Base-by-base conservation (phyloP, 352 stramenopile genomes). In the Globisporangium acanthophoron region DNA sequence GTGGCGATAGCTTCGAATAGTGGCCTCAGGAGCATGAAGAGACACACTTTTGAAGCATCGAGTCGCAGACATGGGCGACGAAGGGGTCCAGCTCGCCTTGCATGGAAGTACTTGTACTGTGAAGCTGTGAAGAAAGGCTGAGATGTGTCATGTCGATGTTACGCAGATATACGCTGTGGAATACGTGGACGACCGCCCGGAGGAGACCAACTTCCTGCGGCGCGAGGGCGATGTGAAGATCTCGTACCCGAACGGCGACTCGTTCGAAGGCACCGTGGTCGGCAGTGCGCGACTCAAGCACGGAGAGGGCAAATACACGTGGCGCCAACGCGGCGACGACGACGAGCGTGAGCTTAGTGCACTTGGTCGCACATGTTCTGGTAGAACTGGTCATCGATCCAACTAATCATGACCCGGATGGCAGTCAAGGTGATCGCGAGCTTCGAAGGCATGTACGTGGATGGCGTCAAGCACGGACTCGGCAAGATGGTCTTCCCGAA, bases 401-500 rank as follows among this genome's bases (percentile, higher is more conserved):
- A 37, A 37, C 33, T 37, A 27, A 43, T 18, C 9, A 15, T 43
- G 11, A 9, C 9, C 9, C 13, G 40, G 13, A 45, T 46, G 8
- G 20, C 50, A 35, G 80, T 85, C 47, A 87, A 88, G 37, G 64
- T 87, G 18, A n/a, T 87, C 33, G 78, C 78, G 47, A 80, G 78
- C 21, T 97, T 92, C 64, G 87, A 96, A 60, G 92, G 92, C 49
- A 71, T 72, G 15, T 97, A 97, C 62, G 74, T 85, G 37, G 76
- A 94, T 56, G 88, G 91, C 35, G 75, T 71, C 64, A 94, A 92
- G 70, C 71, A 84, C 18, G 91, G 90, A 39, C 64, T 92, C 3
- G 91, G 91, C n/a, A 95, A 94, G 64, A 97, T 97, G 87, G 85
- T 74, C 6, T 97, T 96, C 56, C 85, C 88, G 2, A 96, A 95